Base-by-base conservation (phyloP, 495 filamentous ascomycete genomes). In the Choiromyces venosus region DNA sequence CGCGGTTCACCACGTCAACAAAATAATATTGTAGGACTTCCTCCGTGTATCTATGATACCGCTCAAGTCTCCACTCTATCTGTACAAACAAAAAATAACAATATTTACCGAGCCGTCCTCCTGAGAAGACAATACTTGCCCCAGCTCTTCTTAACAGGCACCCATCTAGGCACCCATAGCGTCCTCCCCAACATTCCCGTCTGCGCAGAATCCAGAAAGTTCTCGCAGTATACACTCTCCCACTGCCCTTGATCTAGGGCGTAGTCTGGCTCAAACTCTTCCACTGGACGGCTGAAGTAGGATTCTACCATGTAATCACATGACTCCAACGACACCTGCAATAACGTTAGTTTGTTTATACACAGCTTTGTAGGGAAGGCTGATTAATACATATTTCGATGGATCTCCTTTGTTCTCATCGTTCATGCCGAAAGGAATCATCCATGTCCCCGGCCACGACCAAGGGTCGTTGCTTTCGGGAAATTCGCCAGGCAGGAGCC, bases 291-390 rank as follows among this genome's bases (percentile, higher is more conserved):
- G 0, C 91, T 88, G 76, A 94, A 94, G 71, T 90, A 89, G 4
- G 92, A 95, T 81, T 99, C 95, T 44, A 98, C 89, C 21, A 99
- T 81, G 83, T 94, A 97, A 35, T 88, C 86, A 79, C 96, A 98
- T 65, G 87, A 85, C 44, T 84, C 85, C 65, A 96, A 82, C 71
- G 93, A 89, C 37, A 89, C 84, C 91, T 92, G 71, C 33, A 18
- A 61, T 7, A 52, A 39, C 33, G n/a, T 73, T 67, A 40, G 68
- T 29, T 7, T 16, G 52, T 61, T 56, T 61, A 61, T 29, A 29
- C 25, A 61, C 14, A 61, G 52, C n/a, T 29, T 61, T 29, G 25
- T 2, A 3, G n/a, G n/a, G n/a, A 61, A 29, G 52, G 25, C 10
- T 36, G 21, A 44, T 12, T 19, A 35, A 84, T 81, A 92, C 92